A percentile compares a stretch with the other conserved stretches of the same genome.
These are phyloP conservation scores for Seiridium unicorne DNA, from an alignment of 2,329 filamentous ascomycete genomes.

Conservation along the genomic window DNA sequence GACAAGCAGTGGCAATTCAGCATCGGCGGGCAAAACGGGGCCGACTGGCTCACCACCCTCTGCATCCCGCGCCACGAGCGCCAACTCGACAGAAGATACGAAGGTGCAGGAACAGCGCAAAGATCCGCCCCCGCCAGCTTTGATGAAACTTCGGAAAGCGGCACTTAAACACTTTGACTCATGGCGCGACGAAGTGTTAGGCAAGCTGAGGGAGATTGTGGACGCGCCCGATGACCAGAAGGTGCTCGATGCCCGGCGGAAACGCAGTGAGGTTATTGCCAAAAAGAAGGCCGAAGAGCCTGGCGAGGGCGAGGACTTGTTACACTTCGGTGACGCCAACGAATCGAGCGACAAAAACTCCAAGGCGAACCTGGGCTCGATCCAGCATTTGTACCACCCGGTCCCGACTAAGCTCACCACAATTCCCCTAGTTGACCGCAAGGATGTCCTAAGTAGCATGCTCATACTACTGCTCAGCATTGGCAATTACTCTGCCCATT, in stretches of 20 bases:
- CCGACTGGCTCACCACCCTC: conserved; percentile 15
- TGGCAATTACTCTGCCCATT: conserved; percentile 73
- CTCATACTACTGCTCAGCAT: conserved; percentile 69
- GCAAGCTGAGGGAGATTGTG: conserved; percentile 67
- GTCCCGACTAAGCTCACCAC: conserved; percentile 53
- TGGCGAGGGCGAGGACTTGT: conserved; percentile 36
- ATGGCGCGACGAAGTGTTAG: conserved; percentile 74
- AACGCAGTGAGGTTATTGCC: conserved; percentile 41
- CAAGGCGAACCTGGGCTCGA: conserved; percentile 33
- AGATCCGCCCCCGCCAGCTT: conserved; percentile 22
- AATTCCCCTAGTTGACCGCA: conserved; percentile 56
- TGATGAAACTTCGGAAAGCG: conserved; percentile 41
- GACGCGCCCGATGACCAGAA: conserved; percentile 47
- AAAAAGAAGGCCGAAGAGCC: conserved; percentile 32
- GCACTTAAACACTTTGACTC: conserved; percentile 70
- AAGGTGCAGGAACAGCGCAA: not conserved
- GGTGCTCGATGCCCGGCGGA: conserved; percentile 44
- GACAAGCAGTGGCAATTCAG: not conserved
- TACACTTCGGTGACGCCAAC: conserved; percentile 37
- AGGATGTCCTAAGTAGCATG: conserved; percentile 66
- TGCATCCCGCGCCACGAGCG: conserved; percentile 12
- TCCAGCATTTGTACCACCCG: conserved; percentile 53
- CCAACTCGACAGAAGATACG: not conserved
- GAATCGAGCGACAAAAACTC: conserved; percentile 14
- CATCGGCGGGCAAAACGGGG: conserved; percentile 10